Base-by-base conservation (phyloP, 208 protist species). In the Crithidia sp. region DNA sequence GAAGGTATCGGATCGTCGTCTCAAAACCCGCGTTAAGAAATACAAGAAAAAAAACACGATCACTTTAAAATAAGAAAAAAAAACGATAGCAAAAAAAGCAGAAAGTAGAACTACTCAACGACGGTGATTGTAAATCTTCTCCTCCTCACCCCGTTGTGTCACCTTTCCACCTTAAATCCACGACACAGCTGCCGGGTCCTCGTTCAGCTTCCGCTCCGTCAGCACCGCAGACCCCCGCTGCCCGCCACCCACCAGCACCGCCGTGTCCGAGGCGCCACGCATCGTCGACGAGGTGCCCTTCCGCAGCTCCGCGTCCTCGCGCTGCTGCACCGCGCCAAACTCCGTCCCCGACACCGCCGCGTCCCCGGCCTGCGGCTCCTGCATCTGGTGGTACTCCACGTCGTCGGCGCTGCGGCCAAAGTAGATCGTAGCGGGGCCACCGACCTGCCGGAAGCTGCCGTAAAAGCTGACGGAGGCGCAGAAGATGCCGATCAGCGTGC, bases 401-500 rank as follows among this genome's bases (percentile, higher is more conserved):
- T 91, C 83, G 6, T 50, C 37, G 5, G 80, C 81, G 0, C 36
- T 77, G 41, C 86, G 80, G 0, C 50, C 66, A 43, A 88, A 77
- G 57, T 88, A 84, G 9, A 85, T 75, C 8, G n/a, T 47, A 0
- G 70, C 40, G 0, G 79, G 60, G 3, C 84, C 87, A 13, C 81
- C 79, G 0, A 81, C 74, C 14, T 59, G 53, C 8, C 84, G 82
- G 57, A 92, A 90, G 64, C 61, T 76, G 37, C 72, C 58, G 28
- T 70, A 17, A 41, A 91, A 92, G 17, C 67, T 71, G 16, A 96
- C 9, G 6, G 90, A 16, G 2, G 85, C 83, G 13, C 57, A 71
- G 17, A 19, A 58, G 7, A 76, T 72, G 2, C 95, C 95, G 57
- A 98, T 87, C 17, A 93, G n/a, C 5, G 81, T 72, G 4, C 95